These are phyloP conservation scores for Cadophora luteo-olivacea DNA, from an alignment of 2,329 filamentous ascomycete genomes.

Conservation along the genomic window DNA sequence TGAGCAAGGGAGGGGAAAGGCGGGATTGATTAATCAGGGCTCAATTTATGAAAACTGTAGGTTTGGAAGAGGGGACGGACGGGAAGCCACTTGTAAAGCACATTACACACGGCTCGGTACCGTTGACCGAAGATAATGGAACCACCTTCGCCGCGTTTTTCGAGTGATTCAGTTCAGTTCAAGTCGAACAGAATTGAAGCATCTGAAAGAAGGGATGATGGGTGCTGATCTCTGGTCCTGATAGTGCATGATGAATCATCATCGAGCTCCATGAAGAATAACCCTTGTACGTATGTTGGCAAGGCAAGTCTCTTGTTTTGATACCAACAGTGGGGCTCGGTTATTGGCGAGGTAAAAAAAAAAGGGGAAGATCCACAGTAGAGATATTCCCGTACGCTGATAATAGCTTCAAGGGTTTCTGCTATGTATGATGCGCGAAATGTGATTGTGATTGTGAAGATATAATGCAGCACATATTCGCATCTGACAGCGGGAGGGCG, in stretches of 20 bases:
- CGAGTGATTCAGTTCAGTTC: background rate
- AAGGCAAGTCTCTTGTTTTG: background rate
- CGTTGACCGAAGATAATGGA: background rate
- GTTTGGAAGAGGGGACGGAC: background rate
- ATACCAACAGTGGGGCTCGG: conserved; percentile 7
- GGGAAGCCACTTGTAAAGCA: background rate
- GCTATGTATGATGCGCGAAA: background rate
- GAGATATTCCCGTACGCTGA: background rate
- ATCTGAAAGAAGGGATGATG: background rate
- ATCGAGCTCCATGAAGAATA: background rate
- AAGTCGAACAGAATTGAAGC: background rate
- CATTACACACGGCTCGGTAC: conserved; percentile 8
- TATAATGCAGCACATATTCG: conserved; percentile 3
- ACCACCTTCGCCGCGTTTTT: conserved; percentile 1
- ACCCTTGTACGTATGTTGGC: background rate
- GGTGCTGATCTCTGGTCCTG: background rate
- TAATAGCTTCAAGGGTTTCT: background rate
- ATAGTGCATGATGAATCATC: background rate
- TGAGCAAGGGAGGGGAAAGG: background rate
- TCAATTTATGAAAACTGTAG: background rate
- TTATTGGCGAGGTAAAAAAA: conserved; percentile 10
- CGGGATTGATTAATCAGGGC: background rate
- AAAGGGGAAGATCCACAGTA: background rate
- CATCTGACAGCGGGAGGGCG: conserved; percentile 4
- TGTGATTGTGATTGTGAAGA: background rate